Conservation (phyloP, 192 early-diverging fungal genomes). For the Coemansia sp. region DNA sequence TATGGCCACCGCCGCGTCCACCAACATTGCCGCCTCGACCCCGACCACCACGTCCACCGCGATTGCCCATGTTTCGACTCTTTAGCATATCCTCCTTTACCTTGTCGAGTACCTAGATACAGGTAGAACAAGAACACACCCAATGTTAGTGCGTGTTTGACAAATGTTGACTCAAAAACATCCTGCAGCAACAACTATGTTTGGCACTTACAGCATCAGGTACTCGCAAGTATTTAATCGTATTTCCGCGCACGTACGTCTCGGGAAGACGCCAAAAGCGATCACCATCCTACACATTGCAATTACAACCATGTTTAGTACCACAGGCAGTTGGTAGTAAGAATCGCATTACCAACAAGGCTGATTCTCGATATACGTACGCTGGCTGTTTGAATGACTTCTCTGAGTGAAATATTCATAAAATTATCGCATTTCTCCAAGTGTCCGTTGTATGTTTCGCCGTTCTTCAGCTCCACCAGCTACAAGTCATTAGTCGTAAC, state of each 20-base stretch:
- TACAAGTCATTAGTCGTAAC: conserved; percentile 16
- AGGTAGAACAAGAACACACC: neutral
- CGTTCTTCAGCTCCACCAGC: conserved; percentile 96
- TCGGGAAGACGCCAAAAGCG: conserved; percentile 90
- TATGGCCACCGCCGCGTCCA: conserved; percentile 46
- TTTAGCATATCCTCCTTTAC: conserved; percentile 80
- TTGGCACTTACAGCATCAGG: conserved; percentile 70
- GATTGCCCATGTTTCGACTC: conserved; percentile 50
- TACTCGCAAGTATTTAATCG: conserved; percentile 80
- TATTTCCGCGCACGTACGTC: conserved; percentile 92
- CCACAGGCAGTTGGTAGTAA: neutral
- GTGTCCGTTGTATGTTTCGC: conserved; percentile 98
- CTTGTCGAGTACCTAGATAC: conserved; percentile 77
- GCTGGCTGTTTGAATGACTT: conserved; percentile 91
- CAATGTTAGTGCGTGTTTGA: neutral
- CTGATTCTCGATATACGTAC: conserved; percentile 41
- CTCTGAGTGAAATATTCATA: conserved; percentile 96
- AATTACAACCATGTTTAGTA: neutral
- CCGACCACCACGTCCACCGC: conserved; percentile 54
- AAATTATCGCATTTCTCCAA: conserved; percentile 95
- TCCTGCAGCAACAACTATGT: neutral
- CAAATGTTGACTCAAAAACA: neutral
- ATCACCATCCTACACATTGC: conserved; percentile 73
- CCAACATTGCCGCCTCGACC: conserved; percentile 54
- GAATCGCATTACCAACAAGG: neutral